Percentiles rank a stretch among this genome's conserved stretches.
phyloP scores from a whole-genome alignment of 768 basidiomycete species.

The Gloeostereum incarnatum region DNA sequence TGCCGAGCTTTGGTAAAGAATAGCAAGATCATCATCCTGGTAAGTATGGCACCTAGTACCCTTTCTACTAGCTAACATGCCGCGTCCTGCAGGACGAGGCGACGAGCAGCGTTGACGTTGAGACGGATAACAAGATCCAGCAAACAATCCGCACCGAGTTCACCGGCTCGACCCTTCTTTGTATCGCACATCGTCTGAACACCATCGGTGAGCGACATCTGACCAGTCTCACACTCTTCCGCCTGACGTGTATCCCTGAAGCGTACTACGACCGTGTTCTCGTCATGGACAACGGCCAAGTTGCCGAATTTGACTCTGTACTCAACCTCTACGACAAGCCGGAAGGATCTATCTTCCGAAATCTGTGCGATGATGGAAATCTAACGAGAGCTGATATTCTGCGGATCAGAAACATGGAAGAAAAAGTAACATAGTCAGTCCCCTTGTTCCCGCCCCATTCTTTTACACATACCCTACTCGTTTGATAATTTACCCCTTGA shows the following conservation, averaged over 20 bases:
- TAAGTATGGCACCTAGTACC: slow-evolving; percentile 16
- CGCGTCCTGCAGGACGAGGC: slow-evolving; percentile 43
- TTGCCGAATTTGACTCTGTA: slow-evolving; percentile 71
- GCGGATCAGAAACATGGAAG: too few species aligned
- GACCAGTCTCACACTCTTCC: slow-evolving; percentile 8
- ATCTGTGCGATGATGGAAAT: slow-evolving; percentile 59
- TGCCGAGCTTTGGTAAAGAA: slow-evolving; percentile 55
- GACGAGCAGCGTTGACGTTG: slow-evolving; percentile 51
- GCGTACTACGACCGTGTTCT: slow-evolving; percentile 62
- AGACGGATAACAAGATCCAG: slow-evolving; percentile 54
- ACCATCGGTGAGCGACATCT: slow-evolving; percentile 35
- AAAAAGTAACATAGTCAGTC: too few species aligned
- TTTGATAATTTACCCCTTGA: too few species aligned
- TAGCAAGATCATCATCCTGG: slow-evolving; percentile 48
- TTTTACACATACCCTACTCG: too few species aligned
- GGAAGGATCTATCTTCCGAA: slow-evolving; percentile 56
- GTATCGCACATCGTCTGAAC: slow-evolving; percentile 50
- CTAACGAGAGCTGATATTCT: slow-evolving; percentile 47
- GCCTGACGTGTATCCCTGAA: slow-evolving; percentile 11
- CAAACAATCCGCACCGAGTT: slow-evolving; percentile 58
- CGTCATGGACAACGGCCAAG: slow-evolving; percentile 61
- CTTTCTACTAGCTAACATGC: neutral
- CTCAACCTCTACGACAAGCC: slow-evolving; percentile 50
- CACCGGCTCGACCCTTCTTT: slow-evolving; percentile 38
- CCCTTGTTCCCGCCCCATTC: too few species aligned